phyloP scores from a whole-genome alignment of 139 green algal genomes.

The Chlamydomonas sp. region DNA sequence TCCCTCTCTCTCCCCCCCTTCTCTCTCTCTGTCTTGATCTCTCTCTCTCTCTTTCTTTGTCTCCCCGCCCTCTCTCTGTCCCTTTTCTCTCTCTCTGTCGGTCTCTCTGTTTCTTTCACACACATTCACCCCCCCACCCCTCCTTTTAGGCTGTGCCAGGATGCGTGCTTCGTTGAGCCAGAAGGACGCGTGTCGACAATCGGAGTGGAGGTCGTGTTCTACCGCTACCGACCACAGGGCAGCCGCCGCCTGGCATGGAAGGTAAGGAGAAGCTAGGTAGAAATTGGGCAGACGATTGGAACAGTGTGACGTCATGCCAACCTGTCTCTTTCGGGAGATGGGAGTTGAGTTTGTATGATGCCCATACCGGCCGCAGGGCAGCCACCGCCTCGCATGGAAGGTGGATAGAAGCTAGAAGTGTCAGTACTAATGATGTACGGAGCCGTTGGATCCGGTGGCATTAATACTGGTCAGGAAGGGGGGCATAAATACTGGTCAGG shows the following conservation, averaged over 20 bases:
- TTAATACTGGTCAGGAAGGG: no score
- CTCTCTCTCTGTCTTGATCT: background rate
- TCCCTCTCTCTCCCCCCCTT: background rate
- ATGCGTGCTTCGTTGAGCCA: background rate
- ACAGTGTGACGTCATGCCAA: background rate
- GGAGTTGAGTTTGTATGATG: slow-evolving; percentile 45
- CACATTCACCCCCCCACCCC: no score
- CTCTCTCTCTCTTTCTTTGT: background rate
- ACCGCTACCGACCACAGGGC: slow-evolving; percentile 31
- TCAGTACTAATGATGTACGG: no score
- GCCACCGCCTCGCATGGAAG: slow-evolving; percentile 35
- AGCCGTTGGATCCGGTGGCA: no score
- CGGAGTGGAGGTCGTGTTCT: slow-evolving; percentile 44
- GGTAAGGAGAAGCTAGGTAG: no score
- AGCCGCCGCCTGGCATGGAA: slow-evolving; percentile 35
- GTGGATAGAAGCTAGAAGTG: no score
- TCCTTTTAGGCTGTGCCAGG: slow-evolving; percentile 21
- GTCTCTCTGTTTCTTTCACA: background rate
- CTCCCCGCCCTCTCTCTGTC: background rate
- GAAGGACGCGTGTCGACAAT: slow-evolving; percentile 39
- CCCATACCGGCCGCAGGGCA: slow-evolving; percentile 29
- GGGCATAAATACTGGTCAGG: no score
- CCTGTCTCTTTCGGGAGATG: slow-evolving; percentile 36
- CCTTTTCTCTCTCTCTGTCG: slow-evolving; percentile 3
- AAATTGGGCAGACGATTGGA: no score